Conservation (phyloP, 2,329 filamentous ascomycete species). For the Trichoderma sp. region DNA sequence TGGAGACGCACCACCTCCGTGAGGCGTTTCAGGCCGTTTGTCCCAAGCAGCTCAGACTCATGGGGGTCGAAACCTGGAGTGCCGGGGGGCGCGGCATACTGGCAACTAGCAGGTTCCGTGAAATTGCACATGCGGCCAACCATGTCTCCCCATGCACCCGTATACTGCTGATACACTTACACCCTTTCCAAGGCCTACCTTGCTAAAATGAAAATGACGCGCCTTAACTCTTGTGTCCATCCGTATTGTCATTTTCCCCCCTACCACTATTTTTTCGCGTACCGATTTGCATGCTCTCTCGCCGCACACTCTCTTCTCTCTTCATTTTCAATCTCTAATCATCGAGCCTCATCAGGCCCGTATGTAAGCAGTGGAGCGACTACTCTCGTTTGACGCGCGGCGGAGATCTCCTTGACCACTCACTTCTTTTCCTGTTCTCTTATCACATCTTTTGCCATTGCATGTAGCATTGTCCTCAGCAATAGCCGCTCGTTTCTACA, state of each 20-base stretch:
- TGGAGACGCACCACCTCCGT: constrained; percentile 13
- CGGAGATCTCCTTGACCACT: neutral
- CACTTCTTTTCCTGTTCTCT: neutral
- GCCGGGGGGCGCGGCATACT: constrained; percentile 11
- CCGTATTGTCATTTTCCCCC: constrained; percentile 6
- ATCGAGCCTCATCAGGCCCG: constrained; percentile 3
- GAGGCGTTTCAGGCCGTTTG: constrained; percentile 15
- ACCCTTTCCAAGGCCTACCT: constrained; percentile 11
- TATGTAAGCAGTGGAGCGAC: constrained; percentile 16
- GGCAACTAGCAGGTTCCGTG: neutral
- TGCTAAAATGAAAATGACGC: constrained; percentile 18
- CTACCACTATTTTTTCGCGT: constrained; percentile 4
- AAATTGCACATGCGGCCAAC: constrained; percentile 12
- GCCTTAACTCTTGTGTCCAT: constrained; percentile 7
- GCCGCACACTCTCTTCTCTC: constrained; percentile 12
- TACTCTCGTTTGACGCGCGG: constrained; percentile 17
- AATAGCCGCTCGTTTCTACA: constrained; percentile 8
- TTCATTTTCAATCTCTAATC: neutral
- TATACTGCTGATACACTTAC: constrained; percentile 12
- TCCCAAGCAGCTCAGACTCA: constrained; percentile 3
- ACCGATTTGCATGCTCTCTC: constrained; percentile 6
- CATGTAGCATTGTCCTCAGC: neutral
- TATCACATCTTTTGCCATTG: neutral
- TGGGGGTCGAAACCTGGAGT: constrained; percentile 12
- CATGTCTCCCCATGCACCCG: constrained; percentile 1